Conservation (phyloP, 2,329 filamentous ascomycete species). For the Gnomoniopsis sp. region DNA sequence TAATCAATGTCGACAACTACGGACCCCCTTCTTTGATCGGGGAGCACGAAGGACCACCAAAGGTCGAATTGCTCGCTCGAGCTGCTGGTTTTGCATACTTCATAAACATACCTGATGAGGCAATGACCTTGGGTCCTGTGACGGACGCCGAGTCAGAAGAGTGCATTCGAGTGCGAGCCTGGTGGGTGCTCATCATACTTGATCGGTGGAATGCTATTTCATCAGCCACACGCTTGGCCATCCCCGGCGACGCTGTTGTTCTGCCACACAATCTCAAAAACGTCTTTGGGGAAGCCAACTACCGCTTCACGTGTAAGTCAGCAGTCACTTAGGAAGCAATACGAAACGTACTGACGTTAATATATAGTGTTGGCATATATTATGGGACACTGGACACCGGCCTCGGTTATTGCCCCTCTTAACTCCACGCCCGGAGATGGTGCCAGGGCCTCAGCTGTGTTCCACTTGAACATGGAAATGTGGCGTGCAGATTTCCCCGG, state of each 20-base stretch:
- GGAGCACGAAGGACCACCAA: conserved; percentile 43
- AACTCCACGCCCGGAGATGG: conserved; percentile 38
- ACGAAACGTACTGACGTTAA: conserved; percentile 13
- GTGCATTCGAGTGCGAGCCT: conserved; percentile 60
- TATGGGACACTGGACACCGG: conserved; percentile 18
- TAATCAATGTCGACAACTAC: conserved; percentile 61
- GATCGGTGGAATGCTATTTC: conserved; percentile 73
- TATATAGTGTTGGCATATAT: conserved; percentile 16
- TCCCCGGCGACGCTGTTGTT: conserved; percentile 60
- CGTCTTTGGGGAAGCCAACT: conserved; percentile 61
- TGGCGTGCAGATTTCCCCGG: conserved; percentile 63
- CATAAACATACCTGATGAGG: conserved; percentile 46
- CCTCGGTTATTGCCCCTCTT: conserved; percentile 34
- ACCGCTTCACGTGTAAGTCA: conserved; percentile 61
- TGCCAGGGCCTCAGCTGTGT: conserved; percentile 44
- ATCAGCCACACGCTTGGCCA: conserved; percentile 58
- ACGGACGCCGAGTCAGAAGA: conserved; percentile 58
- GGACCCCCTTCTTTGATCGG: conserved; percentile 38
- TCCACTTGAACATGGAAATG: conserved; percentile 59
- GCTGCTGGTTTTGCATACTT: conserved; percentile 64
- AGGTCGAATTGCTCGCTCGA: conserved; percentile 56
- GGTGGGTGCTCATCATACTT: conserved; percentile 70
- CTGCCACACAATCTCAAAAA: conserved; percentile 56
- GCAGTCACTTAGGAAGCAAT: neutral
- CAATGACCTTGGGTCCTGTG: conserved; percentile 37